These are phyloP conservation scores for Epichloe elymi DNA, from an alignment of 2,329 filamentous ascomycete species.

Conservation along the genomic window DNA sequence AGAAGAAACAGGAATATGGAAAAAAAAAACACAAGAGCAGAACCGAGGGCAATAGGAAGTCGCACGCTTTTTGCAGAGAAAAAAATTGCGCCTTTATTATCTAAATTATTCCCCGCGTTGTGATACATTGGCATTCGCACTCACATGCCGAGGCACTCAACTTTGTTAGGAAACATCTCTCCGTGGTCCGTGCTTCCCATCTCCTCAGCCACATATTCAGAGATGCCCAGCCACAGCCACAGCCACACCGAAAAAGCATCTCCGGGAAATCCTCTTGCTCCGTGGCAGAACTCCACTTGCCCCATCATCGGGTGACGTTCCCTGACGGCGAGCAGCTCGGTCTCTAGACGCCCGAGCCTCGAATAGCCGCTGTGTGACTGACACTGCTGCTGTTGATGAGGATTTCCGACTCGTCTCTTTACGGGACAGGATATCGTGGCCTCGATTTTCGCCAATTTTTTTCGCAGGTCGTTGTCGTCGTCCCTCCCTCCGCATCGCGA, in stretches of 20 bases:
- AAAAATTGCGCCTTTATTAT: no score
- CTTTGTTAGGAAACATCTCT: neutral
- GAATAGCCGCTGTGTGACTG: neutral
- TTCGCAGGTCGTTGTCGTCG: no score
- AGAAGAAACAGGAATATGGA: no score
- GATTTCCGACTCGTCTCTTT: no score
- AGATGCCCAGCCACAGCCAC: neutral
- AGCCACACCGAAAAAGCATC: neutral
- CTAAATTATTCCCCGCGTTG: no score
- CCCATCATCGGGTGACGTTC: neutral
- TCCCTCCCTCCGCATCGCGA: neutral
- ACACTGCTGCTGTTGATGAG: no score
- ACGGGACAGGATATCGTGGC: no score
- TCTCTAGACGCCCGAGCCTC: neutral
- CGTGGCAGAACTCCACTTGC: neutral
- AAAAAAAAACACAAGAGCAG: no score
- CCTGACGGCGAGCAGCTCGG: neutral
- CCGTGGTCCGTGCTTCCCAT: neutral
- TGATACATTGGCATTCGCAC: no score
- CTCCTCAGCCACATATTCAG: neutral
- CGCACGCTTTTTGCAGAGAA: no score
- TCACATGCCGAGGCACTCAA: constrained; percentile 3
- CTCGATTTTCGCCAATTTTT: no score
- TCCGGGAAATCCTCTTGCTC: constrained; percentile 24
- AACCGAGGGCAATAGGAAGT: no score